phyloP scores from a whole-genome alignment of 441 rosid genomes.

The Theobroma grandiflorum region DNA sequence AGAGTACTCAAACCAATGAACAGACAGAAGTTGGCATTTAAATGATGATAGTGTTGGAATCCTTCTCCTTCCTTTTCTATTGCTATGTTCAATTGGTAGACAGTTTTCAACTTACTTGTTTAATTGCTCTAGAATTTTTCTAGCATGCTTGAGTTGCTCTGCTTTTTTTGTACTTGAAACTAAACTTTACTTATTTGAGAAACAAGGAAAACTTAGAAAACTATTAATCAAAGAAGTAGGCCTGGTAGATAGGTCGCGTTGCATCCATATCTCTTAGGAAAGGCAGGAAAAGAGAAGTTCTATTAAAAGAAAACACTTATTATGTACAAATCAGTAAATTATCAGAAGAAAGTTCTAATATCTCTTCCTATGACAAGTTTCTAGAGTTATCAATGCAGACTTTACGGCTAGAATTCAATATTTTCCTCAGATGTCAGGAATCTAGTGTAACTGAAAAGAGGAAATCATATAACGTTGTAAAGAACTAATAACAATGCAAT shows the following conservation, averaged over 20 bases:
- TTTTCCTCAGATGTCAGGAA: slow-evolving; percentile 6
- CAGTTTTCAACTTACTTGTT: not conserved
- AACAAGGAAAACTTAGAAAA: not conserved
- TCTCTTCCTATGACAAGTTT: not conserved
- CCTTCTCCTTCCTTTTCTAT: not conserved
- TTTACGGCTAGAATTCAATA: not conserved
- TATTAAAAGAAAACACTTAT: not conserved
- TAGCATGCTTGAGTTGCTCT: slow-evolving; percentile 12
- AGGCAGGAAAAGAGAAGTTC: not conserved
- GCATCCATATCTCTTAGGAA: not conserved
- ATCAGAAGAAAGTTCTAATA: not conserved
- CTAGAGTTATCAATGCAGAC: not conserved
- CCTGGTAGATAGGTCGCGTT: not conserved
- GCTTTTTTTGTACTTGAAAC: slow-evolving; percentile 4
- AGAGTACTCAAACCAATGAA: not conserved
- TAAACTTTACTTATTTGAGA: not conserved
- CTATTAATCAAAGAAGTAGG: not conserved
- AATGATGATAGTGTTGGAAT: not conserved
- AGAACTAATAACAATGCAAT: slow-evolving; percentile 1
- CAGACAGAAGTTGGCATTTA: not conserved
- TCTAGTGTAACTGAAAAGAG: not conserved
- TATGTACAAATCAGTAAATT: not conserved
- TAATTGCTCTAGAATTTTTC: slow-evolving; percentile 6
- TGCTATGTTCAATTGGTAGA: not conserved
- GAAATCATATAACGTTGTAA: not conserved